These are phyloP conservation scores for Oryza punctata DNA, from an alignment of 176 grass and related monocot species.

Conservation along the genomic window DNA sequence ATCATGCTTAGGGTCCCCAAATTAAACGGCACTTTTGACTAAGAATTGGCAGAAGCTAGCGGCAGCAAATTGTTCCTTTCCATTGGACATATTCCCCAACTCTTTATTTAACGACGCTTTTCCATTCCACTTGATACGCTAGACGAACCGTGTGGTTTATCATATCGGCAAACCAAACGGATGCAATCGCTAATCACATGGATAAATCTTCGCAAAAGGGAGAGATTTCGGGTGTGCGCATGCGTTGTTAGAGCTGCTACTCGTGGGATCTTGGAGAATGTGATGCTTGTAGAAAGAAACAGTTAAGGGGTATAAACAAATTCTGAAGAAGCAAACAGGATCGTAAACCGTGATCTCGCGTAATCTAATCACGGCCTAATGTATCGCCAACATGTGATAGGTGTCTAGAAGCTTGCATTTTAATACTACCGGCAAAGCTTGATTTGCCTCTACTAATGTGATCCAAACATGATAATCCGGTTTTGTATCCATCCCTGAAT, in stretches of 20 bases:
- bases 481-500: conserved; percentile 22
- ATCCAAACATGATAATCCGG: conserved; percentile 35
- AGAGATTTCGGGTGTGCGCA: neutral
- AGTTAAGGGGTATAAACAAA: conserved; percentile 26
- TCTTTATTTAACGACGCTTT: conserved; percentile 23
- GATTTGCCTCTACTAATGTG: neutral
- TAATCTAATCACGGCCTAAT: conserved; percentile 38
- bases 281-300: conserved; percentile 33
- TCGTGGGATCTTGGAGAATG: conserved; percentile 60
- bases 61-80: conserved; percentile 35
- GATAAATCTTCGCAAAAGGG: conserved; percentile 48
- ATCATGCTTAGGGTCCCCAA: conserved; percentile 11
- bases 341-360: conserved; percentile 44
- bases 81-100: conserved; percentile 40
- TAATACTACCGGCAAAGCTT: conserved; percentile 13
- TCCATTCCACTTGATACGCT: conserved; percentile 7
- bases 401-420: conserved; percentile 25
- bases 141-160: conserved; percentile 31
- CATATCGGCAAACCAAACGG: conserved; percentile 22
- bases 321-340: conserved; percentile 24
- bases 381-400: conserved; percentile 22
- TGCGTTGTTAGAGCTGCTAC: conserved; percentile 4
- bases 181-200: conserved; percentile 46
- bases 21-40: conserved; percentile 38
- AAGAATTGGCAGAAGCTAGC: conserved; percentile 18